Base-by-base conservation (phyloP, 345 rosid species). In the Psidium guajava region DNA sequence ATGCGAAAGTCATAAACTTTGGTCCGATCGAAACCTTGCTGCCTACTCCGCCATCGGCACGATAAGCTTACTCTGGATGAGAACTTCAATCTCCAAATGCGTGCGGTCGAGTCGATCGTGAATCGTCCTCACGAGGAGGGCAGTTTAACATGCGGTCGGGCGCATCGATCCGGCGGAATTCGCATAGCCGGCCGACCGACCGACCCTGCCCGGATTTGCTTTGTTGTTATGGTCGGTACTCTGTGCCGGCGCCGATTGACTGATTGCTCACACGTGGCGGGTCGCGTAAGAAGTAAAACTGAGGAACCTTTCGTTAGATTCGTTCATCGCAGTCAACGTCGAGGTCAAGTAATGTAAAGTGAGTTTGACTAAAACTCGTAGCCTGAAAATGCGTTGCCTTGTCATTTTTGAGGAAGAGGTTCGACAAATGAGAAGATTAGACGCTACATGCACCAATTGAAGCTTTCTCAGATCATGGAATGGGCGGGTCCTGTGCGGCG, bases 141-240 rank as follows among this genome's bases (percentile, higher is more conserved):
- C 11, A 58, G 15, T 58, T 58, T 11, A 5, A 58, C 3, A 25
- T 58, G 5, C 11, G 12, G 11, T 5, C 8, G 3, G n/a, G 64
- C 1, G 64, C 14, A 3, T 25, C 16, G 0, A 58, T 6, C 0
- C 11, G n/a, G 11, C 28, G 25, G n/a, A 15, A 11, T 25, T 25
- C 64, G 12, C 11, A 11, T n/a, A 58, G 32, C 64, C 12, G 50
- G 36, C 47, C 14, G 0, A 58, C 64, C 12, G 50, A 3, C 47
- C 14, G 0, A 58, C 32, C 64, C 32, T 5, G 11, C 64, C 12
- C 3, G 8, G 64, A 6, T 25, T 58, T 58, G 64, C 64, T 12
- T 58, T n/a, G 69, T 58, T 13, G 42, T 69, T 32, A 32, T 32
- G 16, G 21, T 69, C 18, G 77, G 44, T 32, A 16, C 13, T 4